Base-by-base conservation (phyloP, 306 rosid species). In the Crotalaria pallida region DNA sequence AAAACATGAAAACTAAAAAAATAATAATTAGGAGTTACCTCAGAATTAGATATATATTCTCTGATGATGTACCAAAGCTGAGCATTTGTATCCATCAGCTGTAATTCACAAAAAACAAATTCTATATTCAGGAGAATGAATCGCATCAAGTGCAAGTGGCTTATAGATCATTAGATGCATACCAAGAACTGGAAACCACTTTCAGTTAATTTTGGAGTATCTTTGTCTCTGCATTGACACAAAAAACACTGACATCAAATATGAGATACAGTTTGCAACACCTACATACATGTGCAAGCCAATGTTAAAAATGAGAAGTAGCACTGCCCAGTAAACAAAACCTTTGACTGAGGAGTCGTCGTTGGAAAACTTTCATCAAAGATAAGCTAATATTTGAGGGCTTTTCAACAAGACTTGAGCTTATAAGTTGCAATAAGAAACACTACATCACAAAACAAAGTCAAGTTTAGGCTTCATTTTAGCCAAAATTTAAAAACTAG, bases 151-250 rank as follows among this genome's bases (percentile, higher is more conserved):
- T 76, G 78, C 33, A 77, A 66, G 62, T 52, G 22, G 60, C 67
- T 53, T 53, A 81, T 71, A 74, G 59, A 67, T 61, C 67, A 73
- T 72, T 67, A 50, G 76, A 45, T 63, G 78, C 96, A 80, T 85
- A 94, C 98, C 98, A 94, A 87, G 82, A 94, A 94, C 80, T 94
- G 98, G 85, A 94, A 94, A 74, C 96, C 98, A 84, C 96, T 90
- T 69, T 87, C 96, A 52, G 97, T 94, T 83, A 94, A 76, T 57
- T 85, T 88, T 15, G 95, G 97, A 79, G 88, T 82, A 83, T 90
- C 98, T 80, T 72, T 88, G 17, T 94, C 98, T 81, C 98, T 94
- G 80, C 40, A 82, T 33, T 58, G 59, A 44, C 45, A 64, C 43
- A 65, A 41, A 62, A 40, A 72, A 58, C 41, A 55, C 60, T 11